Evolutionary conservation across 1,139 yeast species (phyloP).

Genomic region (Taphrina wiesneri): DNA sequence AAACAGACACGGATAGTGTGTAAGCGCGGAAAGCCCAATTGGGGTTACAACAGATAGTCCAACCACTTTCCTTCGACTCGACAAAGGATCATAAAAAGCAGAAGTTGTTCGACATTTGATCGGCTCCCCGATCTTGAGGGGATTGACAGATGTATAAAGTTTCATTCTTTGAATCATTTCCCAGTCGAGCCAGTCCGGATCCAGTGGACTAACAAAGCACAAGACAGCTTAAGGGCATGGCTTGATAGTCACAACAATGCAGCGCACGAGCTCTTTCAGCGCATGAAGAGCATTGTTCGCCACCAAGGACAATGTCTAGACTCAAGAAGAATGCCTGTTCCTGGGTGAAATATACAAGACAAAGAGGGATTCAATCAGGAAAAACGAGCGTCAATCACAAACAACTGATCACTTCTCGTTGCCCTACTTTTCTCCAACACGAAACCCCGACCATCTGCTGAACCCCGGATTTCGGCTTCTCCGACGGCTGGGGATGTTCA

Average conservation of each 20-base stretch:
- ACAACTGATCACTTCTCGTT: neutral
- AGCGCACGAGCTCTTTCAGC: neutral
- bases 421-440: neutral
- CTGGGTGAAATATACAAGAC: neutral
- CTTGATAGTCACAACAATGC: neutral
- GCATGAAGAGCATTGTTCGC: neutral
- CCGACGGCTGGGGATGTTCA: neutral
- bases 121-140: constrained; percentile 31
- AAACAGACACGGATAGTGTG: neutral
- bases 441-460: neutral
- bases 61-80: constrained; percentile 4
- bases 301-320: neutral
- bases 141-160: constrained; percentile 25
- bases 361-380: too few relatives aligned
- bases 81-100: constrained; percentile 26
- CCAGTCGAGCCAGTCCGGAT: neutral
- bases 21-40: neutral
- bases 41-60: neutral
- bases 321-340: neutral
- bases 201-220: neutral
- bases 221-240: neutral
- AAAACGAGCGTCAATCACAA: too few relatives aligned
- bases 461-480: constrained; percentile 4
- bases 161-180: constrained; percentile 21
- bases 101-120: constrained; percentile 19